Percentiles rank a stretch among this genome's conserved stretches.
These are phyloP conservation scores for Kluyveromyces starmeri DNA, from an alignment of 805 yeast genomes.

Conservation along the genomic window DNA sequence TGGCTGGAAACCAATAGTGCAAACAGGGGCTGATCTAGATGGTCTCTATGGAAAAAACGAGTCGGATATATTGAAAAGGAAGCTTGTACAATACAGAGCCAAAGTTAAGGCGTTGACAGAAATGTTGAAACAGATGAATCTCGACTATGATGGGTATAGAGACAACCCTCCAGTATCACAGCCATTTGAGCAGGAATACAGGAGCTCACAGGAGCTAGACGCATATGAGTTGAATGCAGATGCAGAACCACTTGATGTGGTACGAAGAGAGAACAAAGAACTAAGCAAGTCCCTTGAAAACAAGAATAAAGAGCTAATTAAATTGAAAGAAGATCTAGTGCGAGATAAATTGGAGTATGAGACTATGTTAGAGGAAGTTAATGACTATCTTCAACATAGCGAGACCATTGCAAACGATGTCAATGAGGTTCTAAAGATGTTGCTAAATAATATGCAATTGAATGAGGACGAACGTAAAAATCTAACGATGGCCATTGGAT, in stretches of 20 bases:
- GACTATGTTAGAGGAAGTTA: conserved; percentile 21
- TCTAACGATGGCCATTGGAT: conserved; percentile 15
- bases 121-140: conserved; percentile 18
- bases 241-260: conserved; percentile 7
- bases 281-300: conserved; percentile 12
- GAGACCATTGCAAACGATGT: conserved; percentile 18
- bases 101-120: conserved; percentile 30
- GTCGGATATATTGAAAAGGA: conserved; percentile 32
- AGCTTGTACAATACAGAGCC: conserved; percentile 35
- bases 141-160: conserved; percentile 13
- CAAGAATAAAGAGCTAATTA: conserved; percentile 19
- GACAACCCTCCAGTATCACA: conserved; percentile 10
- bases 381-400: conserved; percentile 23
- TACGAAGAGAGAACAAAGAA: conserved; percentile 16
- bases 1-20: not conserved
- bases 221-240: not conserved
- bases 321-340: conserved; percentile 21
- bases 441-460: conserved; percentile 12
- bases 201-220: conserved; percentile 11
- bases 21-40: not conserved
- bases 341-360: conserved; percentile 20
- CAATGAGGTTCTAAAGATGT: conserved; percentile 15
- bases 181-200: conserved; percentile 12
- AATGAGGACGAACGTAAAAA: conserved; percentile 15
- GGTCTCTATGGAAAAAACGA: conserved; percentile 13